Evolutionary conservation across 208 protist genomes (phyloP).

Genomic region (Balamuthia mandrillaris): DNA sequence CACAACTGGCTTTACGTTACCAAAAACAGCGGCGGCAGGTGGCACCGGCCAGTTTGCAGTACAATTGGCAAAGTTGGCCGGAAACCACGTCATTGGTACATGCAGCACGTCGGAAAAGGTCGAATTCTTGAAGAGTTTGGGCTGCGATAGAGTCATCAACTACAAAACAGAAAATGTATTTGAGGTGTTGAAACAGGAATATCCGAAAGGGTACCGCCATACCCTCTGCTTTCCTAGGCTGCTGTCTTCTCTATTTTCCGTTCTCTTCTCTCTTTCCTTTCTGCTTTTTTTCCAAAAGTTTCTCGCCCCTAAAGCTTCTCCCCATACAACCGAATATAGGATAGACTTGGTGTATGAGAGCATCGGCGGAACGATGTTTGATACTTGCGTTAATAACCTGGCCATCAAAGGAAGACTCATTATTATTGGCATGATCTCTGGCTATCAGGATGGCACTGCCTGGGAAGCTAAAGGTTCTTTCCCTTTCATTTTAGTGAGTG

Average conservation of each 20-base stretch:
- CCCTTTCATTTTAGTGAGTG: too few species aligned
- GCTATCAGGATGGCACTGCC: slow-evolving; percentile 54
- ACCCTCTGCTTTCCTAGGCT: too few species aligned
- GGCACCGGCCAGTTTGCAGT: slow-evolving; percentile 84
- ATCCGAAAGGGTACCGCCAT: too few species aligned
- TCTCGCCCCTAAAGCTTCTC: too few species aligned
- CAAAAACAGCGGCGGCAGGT: slow-evolving; percentile 83
- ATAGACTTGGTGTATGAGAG: slow-evolving; percentile 84
- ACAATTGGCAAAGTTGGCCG: slow-evolving; percentile 82
- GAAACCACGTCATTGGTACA: slow-evolving; percentile 80
- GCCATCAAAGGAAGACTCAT: slow-evolving; percentile 74
- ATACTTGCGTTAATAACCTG: slow-evolving; percentile 71
- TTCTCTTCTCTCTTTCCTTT: too few species aligned
- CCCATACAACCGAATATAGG: too few species aligned
- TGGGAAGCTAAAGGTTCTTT: too few species aligned
- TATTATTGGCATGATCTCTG: slow-evolving; percentile 79
- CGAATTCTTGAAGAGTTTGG: slow-evolving; percentile 73
- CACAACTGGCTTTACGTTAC: too few species aligned
- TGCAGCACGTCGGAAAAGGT: slow-evolving; percentile 79
- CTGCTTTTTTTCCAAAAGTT: too few species aligned
- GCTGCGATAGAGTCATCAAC: slow-evolving; percentile 79
- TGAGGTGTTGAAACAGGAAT: too few species aligned
- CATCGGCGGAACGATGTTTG: slow-evolving; percentile 80
- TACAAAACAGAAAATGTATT: too few species aligned
- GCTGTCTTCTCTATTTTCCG: too few species aligned